Base-by-base conservation (phyloP, 192 early-diverging fungal species). In the Anaeromyces robustus region DNA sequence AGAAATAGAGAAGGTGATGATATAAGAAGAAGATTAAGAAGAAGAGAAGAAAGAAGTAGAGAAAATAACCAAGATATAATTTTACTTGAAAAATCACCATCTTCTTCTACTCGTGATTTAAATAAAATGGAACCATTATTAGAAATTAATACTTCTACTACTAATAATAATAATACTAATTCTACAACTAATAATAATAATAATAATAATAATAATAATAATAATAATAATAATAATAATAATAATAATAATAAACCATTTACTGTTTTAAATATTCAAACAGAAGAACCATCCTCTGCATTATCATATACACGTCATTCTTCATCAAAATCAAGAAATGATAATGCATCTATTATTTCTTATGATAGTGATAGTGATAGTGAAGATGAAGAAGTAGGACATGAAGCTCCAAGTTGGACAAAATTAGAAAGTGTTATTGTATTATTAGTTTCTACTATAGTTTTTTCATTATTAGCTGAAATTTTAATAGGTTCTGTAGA, bases 351-450 rank as follows among this genome's bases (percentile, higher is more conserved):
- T 16, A 52, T 85, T 9, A 34, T 81, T 18, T 83, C 84, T 0
- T 87, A 86, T 78, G 87, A 87, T 2, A 86, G 86, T 30, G 87
- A 88, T 14, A 92, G 90, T 17, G 91, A 84, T 41, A 89, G 87
- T 22, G 88, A 89, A 14, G 92, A 89, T 22, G 91, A 84, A 59
- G 86, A 84, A 28, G 87, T 88, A 31, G 95, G 95, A 29, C 97
- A 98, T 82, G 95, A 96, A 82, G 92, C 93, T 78, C 96, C 97
- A 59, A 95, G 95, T 83, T 98, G 97, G 97, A 90, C 91, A 83
- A 92, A 93, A 77, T 78, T 84, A 68, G 95, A 94, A 86, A 92
- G 91, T 81, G 90, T 90, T 29, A 85, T 92, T 29, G 92, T 98
- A 68, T 86, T 98, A 43, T 86, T 96, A 34, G 86, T 84, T 1